Conservation (phyloP, 2,329 filamentous ascomycete genomes). For the Nothophoma quercina region DNA sequence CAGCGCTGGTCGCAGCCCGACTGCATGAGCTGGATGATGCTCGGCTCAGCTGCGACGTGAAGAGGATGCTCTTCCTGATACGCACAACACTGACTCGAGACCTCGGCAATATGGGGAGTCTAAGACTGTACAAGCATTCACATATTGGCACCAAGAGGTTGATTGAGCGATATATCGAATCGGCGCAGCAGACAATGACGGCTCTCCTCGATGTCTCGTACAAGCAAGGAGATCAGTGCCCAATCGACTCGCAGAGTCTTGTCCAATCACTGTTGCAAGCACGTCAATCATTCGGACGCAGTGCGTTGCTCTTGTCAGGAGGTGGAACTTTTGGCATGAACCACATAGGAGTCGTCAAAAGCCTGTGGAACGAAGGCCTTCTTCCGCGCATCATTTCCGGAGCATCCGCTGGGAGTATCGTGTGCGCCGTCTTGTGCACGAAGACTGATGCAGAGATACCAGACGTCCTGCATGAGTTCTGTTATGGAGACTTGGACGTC, state of each 20-base stretch:
- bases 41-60: conserved; percentile 73
- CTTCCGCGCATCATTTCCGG: conserved; percentile 88
- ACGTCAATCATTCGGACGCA: conserved; percentile 84
- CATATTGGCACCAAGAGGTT: conserved; percentile 86
- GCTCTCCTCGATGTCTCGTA: conserved; percentile 71
- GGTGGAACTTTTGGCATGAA: conserved; percentile 92
- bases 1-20: conserved; percentile 71
- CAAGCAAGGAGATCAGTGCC: conserved; percentile 56
- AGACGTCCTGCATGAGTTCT: conserved; percentile 71
- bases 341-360: conserved; percentile 86
- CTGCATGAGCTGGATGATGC: conserved; percentile 78
- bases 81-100: conserved; percentile 82
- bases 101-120: conserved; percentile 84
- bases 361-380: conserved; percentile 75
- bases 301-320: conserved; percentile 81
- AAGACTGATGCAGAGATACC: conserved; percentile 81
- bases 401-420: conserved; percentile 86
- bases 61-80: conserved; percentile 79
- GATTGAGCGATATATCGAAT: conserved; percentile 87
- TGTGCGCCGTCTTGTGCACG: conserved; percentile 80
- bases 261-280: conserved; percentile 75
- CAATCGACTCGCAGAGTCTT: conserved; percentile 65
- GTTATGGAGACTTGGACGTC: conserved; percentile 80
- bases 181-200: conserved; percentile 76
- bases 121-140: conserved; percentile 81